Evolutionary conservation across 1,284 basidiomycete species (phyloP).

Genomic region (Heterobasidion irregulare): DNA sequence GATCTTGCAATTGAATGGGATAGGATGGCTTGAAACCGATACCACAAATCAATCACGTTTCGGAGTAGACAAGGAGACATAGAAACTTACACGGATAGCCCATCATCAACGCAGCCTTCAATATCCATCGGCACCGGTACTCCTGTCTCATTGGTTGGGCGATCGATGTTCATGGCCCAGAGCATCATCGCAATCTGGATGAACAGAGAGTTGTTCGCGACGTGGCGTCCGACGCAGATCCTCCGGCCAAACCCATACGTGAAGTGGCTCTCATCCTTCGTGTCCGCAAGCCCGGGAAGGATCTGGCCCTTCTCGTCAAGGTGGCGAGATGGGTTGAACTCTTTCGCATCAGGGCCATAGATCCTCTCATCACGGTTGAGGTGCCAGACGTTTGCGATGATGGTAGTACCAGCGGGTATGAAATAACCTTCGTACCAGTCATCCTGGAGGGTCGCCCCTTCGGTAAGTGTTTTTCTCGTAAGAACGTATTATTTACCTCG

Average conservation of each 20-base stretch:
- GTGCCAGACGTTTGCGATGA: constrained; percentile 11
- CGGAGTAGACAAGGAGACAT: neutral
- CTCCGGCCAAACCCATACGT: constrained; percentile 2
- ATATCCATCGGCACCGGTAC: neutral
- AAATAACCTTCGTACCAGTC: constrained; percentile 14
- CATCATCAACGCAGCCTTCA: constrained; percentile 1
- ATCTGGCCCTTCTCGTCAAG: constrained; percentile 2
- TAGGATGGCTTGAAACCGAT: neutral
- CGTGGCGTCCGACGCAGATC: constrained; percentile 5
- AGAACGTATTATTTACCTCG: neutral
- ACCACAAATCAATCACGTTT: neutral
- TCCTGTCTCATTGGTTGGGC: neutral
- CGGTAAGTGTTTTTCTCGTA: neutral
- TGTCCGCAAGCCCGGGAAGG: neutral
- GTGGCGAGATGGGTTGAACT: constrained; percentile 7
- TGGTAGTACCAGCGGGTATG: constrained; percentile 15
- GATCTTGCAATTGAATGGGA: constrained; percentile 3
- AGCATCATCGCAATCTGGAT: constrained; percentile 5
- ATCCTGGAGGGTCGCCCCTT: constrained; percentile 1
- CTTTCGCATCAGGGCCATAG: constrained; percentile 2
- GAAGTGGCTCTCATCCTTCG: constrained; percentile 6
- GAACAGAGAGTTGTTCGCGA: constrained; percentile 6
- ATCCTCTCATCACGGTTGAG: constrained; percentile 3
- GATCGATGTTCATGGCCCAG: constrained; percentile 2
- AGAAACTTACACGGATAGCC: constrained; percentile 1